Conservation (phyloP, 2,329 filamentous ascomycete species). For the Trichoderma gracile region DNA sequence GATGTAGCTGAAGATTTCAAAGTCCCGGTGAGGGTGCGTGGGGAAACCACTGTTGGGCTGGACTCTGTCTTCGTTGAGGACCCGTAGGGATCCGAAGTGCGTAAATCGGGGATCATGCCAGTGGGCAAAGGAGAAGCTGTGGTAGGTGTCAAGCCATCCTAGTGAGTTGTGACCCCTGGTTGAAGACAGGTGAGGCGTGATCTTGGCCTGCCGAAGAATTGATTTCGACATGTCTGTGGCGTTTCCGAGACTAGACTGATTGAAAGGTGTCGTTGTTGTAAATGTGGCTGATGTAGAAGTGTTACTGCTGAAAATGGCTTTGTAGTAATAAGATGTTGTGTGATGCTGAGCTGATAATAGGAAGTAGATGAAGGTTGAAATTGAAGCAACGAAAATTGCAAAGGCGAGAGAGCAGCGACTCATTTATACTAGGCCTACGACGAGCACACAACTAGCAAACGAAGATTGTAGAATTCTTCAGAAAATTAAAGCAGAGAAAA, state of each 20-base stretch:
- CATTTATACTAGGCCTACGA: slow-evolving; percentile 42
- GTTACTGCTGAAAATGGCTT: slow-evolving; percentile 30
- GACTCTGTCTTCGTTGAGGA: slow-evolving; percentile 88
- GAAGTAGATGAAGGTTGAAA: slow-evolving; percentile 40
- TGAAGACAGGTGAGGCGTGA: slow-evolving; percentile 71
- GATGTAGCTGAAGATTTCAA: slow-evolving; percentile 88
- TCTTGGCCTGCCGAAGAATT: slow-evolving; percentile 64
- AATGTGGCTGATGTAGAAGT: slow-evolving; percentile 25
- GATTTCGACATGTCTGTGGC: slow-evolving; percentile 60
- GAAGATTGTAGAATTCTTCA: slow-evolving; percentile 6
- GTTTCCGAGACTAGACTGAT: slow-evolving; percentile 40
- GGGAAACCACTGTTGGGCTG: slow-evolving; percentile 74
- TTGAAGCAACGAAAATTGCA: slow-evolving; percentile 41
- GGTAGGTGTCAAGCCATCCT: slow-evolving; percentile 85
- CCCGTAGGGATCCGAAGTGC: slow-evolving; percentile 73
- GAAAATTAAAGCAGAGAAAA: background rate
- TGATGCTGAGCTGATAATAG: slow-evolving; percentile 35
- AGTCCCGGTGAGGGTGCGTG: slow-evolving; percentile 81
- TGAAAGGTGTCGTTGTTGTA: slow-evolving; percentile 23
- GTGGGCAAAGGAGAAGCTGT: slow-evolving; percentile 80
- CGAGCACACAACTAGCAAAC: background rate
- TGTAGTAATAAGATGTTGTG: slow-evolving; percentile 27
- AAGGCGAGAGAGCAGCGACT: slow-evolving; percentile 37
- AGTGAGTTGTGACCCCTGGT: slow-evolving; percentile 73
- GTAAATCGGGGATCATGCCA: slow-evolving; percentile 67